Evolutionary conservation across 179 eudicot genomes (phyloP), one percentile per base, ranked within the genome.

Genomic region (Corrigiola litoralis): DNA sequence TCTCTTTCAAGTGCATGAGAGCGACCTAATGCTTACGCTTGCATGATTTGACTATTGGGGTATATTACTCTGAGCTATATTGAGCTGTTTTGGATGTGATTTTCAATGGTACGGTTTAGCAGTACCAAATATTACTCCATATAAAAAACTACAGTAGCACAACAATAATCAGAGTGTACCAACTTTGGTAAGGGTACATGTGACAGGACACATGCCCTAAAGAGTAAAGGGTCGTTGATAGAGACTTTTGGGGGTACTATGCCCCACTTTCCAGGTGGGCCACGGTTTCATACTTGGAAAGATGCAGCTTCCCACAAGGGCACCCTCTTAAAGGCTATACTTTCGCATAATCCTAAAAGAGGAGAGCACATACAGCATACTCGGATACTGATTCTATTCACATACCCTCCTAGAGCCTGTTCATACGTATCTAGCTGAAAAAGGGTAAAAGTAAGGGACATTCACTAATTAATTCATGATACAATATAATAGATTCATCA

Each of bases 151-250:
- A 51, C 23, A 32, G 24, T 31, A 55, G 10, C 5, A 32, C 2
- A 31, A 55, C 25, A 55, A 18, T 17, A 20, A 55, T 11, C n/a
- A 12, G 58, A 13, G 24, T 5, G 17, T 9, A 11, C 54, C 44
- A 18, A 67, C 24, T 45, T n/a, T 68, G 72, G 59, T 48, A 68
- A 68, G 62, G 73, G 37, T 36, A 44, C 67, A 41, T 69, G 73
- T 61, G 67, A 58, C 5, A 55, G 51, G 67, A 69, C 73, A 69
- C 62, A 51, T 69, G 67, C 66, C 66, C 66, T 45, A 55, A 55
- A 66, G 70, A 61, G 37, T 33, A 64, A 38, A 53, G 61, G 53
- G 21, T 28, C 27, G 16, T 27, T 24, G 44, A 14, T 40, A 29
- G 28, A 42, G 52, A 27, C 45, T 12, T 24, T 34, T 59, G 29